These are phyloP conservation scores for Areca catechu DNA, from an alignment of 176 grass and related monocot genomes.

Conservation along the genomic window DNA sequence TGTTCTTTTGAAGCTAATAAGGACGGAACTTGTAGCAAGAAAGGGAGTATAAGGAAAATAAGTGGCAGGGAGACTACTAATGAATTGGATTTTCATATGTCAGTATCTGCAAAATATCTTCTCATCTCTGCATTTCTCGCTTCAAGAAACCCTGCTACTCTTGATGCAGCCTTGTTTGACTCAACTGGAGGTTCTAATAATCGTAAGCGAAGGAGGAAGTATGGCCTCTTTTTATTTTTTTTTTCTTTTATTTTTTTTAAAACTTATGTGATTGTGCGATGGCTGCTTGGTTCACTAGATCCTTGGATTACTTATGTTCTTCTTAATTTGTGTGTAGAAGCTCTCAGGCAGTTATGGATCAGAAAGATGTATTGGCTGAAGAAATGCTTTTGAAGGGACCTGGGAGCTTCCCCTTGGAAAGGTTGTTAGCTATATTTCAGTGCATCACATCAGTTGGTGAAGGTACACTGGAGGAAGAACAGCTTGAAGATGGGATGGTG, in stretches of 20 bases:
- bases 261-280: constrained; percentile 2
- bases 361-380: constrained; percentile 52
- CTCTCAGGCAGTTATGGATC: constrained; percentile 45
- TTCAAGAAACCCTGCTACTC: constrained; percentile 74
- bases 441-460: constrained; percentile 84
- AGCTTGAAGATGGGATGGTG: constrained; percentile 19
- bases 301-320: background rate
- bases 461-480: constrained; percentile 36
- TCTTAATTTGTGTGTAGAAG: constrained; percentile 35
- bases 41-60: constrained; percentile 35
- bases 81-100: constrained; percentile 91
- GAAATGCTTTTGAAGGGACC: constrained; percentile 89
- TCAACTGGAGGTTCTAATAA: constrained; percentile 64
- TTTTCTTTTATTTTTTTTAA: background rate
- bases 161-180: constrained; percentile 92
- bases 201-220: constrained; percentile 74
- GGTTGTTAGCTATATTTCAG: constrained; percentile 94
- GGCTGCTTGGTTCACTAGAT: background rate
- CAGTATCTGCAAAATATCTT: constrained; percentile 72
- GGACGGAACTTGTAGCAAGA: constrained; percentile 19
- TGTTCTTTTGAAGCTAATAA: constrained; percentile 26
- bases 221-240: constrained; percentile 12
- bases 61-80: constrained; percentile 26
- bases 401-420: constrained; percentile 85
- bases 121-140: constrained; percentile 85